A percentile compares a stretch with the other conserved stretches of the same genome.
Evolutionary conservation across 164 flowering plant genomes (phyloP).

Genomic region (Umbilicus rupestris): DNA sequence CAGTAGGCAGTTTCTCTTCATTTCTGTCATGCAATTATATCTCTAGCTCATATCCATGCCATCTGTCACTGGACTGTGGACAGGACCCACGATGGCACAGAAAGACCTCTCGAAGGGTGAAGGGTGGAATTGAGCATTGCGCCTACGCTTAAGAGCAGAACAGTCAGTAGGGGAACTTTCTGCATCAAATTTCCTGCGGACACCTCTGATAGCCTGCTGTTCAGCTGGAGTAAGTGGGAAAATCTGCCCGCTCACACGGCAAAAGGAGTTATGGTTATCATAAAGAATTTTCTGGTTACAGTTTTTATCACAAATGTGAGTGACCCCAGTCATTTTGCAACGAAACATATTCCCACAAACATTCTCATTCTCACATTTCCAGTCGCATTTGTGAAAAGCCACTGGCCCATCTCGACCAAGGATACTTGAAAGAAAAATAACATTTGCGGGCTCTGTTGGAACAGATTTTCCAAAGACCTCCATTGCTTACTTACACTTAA

Average conservation of each 20-base stretch:
- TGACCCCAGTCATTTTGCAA: conserved; percentile 84
- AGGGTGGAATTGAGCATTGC: conserved; percentile 64
- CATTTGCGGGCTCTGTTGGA: conserved; percentile 60
- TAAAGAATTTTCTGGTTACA: conserved; percentile 95
- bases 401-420: conserved; percentile 64
- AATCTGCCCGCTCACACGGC: conserved; percentile 79
- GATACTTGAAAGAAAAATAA: conserved; percentile 82
- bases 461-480: conserved; percentile 71
- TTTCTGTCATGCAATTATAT: conserved; percentile 6
- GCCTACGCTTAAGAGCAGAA: conserved; percentile 82
- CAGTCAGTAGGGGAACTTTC: conserved; percentile 53
- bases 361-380: conserved; percentile 83
- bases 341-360: conserved; percentile 89
- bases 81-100: conserved; percentile 63
- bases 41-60: conserved; percentile 87
- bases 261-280: conserved; percentile 89
- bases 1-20: conserved; percentile 6
- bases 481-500: conserved; percentile 27
- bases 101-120: conserved; percentile 95
- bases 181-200: conserved; percentile 79
- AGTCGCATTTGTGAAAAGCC: conserved; percentile 80
- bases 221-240: conserved; percentile 75
- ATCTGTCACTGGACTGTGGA: conserved; percentile 91
- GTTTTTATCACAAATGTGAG: conserved; percentile 97
- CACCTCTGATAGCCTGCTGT: conserved; percentile 84